Percentiles rank a stretch among this genome's conserved stretches.
phyloP scores from a whole-genome alignment of 2,329 filamentous ascomycete genomes.

The Trichophyton benhamiae region DNA sequence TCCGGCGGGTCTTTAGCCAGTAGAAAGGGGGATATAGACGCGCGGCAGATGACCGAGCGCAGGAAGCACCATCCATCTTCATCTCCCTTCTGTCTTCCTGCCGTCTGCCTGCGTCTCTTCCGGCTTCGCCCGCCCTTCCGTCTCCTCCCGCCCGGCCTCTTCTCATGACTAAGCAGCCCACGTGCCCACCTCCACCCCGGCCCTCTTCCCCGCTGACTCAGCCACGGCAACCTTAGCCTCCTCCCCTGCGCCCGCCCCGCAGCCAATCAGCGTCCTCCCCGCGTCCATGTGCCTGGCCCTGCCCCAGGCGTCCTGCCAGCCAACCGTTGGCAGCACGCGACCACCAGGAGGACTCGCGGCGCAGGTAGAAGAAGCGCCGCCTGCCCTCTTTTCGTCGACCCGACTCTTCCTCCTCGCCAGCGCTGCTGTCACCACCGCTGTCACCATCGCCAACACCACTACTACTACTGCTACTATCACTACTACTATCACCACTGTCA shows the following conservation, averaged over 20 bases:
- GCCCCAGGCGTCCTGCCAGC: conserved; percentile 9
- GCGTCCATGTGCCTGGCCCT: conserved; percentile 7
- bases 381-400: background rate
- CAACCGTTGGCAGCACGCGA: conserved; percentile 16
- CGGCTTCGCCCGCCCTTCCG: too few relatives aligned
- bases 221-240: background rate
- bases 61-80: too few relatives aligned
- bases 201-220: background rate
- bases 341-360: conserved; percentile 6
- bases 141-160: too few relatives aligned
- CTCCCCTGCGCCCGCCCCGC: background rate
- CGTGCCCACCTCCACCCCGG: too few relatives aligned
- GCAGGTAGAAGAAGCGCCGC: background rate
- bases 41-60: too few relatives aligned
- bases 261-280: conserved; percentile 8
- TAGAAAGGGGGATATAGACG: too few relatives aligned
- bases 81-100: too few relatives aligned
- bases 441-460: too few relatives aligned
- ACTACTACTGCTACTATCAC: background rate
- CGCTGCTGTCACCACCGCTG: too few relatives aligned
- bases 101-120: too few relatives aligned
- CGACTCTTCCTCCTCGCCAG: too few relatives aligned
- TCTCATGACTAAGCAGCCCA: too few relatives aligned
- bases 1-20: background rate
- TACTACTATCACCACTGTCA: background rate